phyloP scores from a whole-genome alignment of 768 basidiomycete species.

The Trametes cinnabarina region DNA sequence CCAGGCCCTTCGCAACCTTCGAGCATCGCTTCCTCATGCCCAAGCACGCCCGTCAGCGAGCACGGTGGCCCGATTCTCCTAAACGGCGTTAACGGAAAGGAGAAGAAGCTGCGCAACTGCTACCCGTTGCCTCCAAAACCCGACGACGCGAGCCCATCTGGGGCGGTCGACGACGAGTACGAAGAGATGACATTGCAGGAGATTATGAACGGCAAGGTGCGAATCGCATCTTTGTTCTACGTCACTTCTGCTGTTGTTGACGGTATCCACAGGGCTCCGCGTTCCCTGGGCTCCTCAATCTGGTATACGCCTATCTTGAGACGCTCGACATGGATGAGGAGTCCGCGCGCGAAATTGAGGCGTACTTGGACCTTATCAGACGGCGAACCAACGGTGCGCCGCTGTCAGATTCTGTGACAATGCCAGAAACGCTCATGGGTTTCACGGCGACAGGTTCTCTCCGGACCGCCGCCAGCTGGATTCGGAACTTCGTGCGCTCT shows the following conservation, averaged over 20 bases:
- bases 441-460: constrained; percentile 57
- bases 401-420: constrained; percentile 21
- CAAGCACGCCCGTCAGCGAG: constrained; percentile 25
- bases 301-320: constrained; percentile 82
- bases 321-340: constrained; percentile 73
- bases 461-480: constrained; percentile 88
- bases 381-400: constrained; percentile 70
- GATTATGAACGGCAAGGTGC: constrained; percentile 90
- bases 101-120: constrained; percentile 69
- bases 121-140: constrained; percentile 60
- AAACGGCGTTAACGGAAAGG: constrained; percentile 43
- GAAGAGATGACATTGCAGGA: constrained; percentile 91
- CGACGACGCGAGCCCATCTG: constrained; percentile 40
- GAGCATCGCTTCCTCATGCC: constrained; percentile 23
- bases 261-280: constrained; percentile 44
- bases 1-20: constrained; percentile 31
- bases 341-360: constrained; percentile 60
- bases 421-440: background rate
- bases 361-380: constrained; percentile 79
- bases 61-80: constrained; percentile 9
- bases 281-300: constrained; percentile 79
- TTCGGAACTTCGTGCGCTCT: constrained; percentile 83
- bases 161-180: constrained; percentile 75
- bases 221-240: background rate
- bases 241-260: background rate